Evolutionary conservation across 257 asterid species (phyloP).

Genomic region (Haberlea rhodopensis): DNA sequence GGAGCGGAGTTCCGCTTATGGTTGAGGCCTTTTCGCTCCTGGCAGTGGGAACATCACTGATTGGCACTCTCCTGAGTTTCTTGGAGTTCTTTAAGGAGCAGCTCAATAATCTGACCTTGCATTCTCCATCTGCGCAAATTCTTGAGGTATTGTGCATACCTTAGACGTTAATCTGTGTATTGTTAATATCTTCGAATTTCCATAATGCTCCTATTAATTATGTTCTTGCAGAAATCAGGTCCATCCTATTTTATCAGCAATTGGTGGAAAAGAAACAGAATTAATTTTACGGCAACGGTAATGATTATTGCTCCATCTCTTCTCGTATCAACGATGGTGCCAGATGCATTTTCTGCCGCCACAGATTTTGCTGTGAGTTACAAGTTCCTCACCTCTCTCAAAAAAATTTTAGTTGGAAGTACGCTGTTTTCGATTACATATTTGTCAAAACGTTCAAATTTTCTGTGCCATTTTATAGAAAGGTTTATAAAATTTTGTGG

Average conservation of each 20-base stretch:
- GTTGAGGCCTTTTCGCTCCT: constrained; percentile 73
- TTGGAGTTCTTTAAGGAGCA: constrained; percentile 81
- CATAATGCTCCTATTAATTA: neutral
- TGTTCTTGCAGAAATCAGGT: constrained; percentile 36
- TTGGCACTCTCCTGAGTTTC: constrained; percentile 67
- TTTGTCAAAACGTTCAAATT: too few relatives aligned
- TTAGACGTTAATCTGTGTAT: neutral
- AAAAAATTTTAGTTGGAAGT: too few relatives aligned
- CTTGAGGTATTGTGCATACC: constrained; percentile 34
- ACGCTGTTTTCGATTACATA: too few relatives aligned
- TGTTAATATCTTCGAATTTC: neutral
- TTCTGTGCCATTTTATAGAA: too few relatives aligned
- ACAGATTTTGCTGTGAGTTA: constrained; percentile 74
- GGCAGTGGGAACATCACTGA: constrained; percentile 74
- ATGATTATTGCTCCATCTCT: constrained; percentile 70
- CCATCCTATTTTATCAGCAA: constrained; percentile 19
- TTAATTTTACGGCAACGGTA: constrained; percentile 50
- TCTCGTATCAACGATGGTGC: constrained; percentile 51
- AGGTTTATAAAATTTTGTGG: too few relatives aligned
- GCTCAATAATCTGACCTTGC: constrained; percentile 36
- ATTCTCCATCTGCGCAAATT: constrained; percentile 22
- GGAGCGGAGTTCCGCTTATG: constrained; percentile 62
- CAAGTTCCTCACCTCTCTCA: neutral
- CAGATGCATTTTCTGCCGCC: constrained; percentile 80
- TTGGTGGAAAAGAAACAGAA: constrained; percentile 66